phyloP scores from a whole-genome alignment of 176 grass and related monocot species.

The Alloteropsis semialata region DNA sequence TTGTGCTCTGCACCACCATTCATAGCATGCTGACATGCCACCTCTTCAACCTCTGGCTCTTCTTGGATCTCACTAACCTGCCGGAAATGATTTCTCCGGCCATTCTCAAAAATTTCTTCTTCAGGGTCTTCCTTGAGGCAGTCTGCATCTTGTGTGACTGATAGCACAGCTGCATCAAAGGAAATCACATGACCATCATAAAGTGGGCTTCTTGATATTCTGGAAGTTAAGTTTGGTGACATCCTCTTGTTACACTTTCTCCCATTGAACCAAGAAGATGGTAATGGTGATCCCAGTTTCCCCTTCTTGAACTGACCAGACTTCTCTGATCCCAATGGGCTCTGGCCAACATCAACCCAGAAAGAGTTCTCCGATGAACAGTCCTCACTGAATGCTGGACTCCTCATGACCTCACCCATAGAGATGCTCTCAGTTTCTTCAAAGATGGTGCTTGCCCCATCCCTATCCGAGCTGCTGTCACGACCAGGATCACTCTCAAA shows the following conservation, averaged over 20 bases:
- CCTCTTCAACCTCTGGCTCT: constrained; percentile 69
- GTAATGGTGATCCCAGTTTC: constrained; percentile 83
- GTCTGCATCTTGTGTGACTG: constrained; percentile 74
- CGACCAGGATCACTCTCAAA: constrained; percentile 83
- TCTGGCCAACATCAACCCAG: constrained; percentile 90
- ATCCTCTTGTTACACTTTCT: constrained; percentile 81
- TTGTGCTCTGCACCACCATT: constrained; percentile 49
- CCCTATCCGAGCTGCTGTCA: constrained; percentile 90
- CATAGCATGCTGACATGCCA: constrained; percentile 38
- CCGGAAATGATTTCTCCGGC: constrained; percentile 50
- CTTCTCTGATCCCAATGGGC: constrained; percentile 72
- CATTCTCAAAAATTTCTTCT: constrained; percentile 56
- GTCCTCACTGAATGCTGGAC: constrained; percentile 81
- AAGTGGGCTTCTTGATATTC: constrained; percentile 74
- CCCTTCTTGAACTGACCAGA: constrained; percentile 76
- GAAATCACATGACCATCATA: constrained; percentile 85
- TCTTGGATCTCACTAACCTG: constrained; percentile 88
- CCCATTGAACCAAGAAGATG: constrained; percentile 83
- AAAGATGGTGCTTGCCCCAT: constrained; percentile 89
- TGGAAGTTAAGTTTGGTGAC: constrained; percentile 56
- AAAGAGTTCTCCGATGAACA: constrained; percentile 81
- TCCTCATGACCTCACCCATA: constrained; percentile 89
- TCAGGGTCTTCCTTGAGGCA: constrained; percentile 64
- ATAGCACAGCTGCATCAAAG: constrained; percentile 95
- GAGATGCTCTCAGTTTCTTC: constrained; percentile 95